Evolutionary conservation across 768 basidiomycete genomes (phyloP), one percentile per base, ranked within the genome.

Genomic region (Rhodotorula taiwanensis): DNA sequence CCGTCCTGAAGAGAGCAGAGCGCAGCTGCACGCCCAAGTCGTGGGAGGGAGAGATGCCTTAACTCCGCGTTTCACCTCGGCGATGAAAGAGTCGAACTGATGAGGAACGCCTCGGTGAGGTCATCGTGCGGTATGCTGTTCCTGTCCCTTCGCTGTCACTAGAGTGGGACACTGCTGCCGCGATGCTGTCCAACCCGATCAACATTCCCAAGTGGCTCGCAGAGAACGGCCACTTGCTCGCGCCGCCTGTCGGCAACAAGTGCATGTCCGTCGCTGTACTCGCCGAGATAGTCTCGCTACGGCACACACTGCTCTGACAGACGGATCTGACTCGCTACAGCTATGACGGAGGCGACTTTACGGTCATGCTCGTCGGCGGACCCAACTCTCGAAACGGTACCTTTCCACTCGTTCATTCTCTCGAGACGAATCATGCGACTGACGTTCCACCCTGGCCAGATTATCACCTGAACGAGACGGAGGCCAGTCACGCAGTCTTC

Each of bases 341-440:
- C 45, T 78, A 76, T 75, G 81, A 83, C 55, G 89, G 89, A 42
- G 79, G 80, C 31, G 92, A 98, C 74, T 94, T 87, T 72, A 82
- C 88, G 47, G 85, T 94, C n/a, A 98, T 99, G 94, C 89, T 82
- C 10, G 84, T 98, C 28, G 93, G 95, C 14, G 95, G 94, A 0
- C 94, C 94, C 0, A 99, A 99, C 74, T 85, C 89, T 74, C 79
- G 94, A 43, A 87, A 87, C 31, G 74, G 73, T 71, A 16, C 25
- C 70, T 50, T 13, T 23, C n/a, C 36, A 18, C 6, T 13, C n/a
- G 18, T 15, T 13, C 25, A 15, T 11, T 27, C 49, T 25, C 14
- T 20, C 28, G 18, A 6, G 23, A 36, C 3, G 44, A 2, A 20
- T 45, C 23, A 45, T n/a, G 21, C n/a, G 9, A 25, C 27, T 21